These are phyloP conservation scores for Botrytis deweyae DNA, from an alignment of 2,329 filamentous ascomycete species.

Conservation along the genomic window DNA sequence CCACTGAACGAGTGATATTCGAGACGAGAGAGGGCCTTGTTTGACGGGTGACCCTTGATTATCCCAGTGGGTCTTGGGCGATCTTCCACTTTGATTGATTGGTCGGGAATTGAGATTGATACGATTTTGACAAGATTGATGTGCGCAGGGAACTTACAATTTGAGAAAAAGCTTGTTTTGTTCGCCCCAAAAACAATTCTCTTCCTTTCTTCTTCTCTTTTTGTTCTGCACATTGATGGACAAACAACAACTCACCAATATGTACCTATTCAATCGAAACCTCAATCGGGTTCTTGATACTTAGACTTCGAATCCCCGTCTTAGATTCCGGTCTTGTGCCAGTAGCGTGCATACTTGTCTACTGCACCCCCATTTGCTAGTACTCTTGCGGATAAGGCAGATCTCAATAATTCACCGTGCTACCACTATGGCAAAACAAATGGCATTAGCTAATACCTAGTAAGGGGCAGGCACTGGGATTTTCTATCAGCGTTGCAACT, in stretches of 20 bases:
- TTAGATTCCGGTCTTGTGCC: background rate
- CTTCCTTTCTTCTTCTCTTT: background rate
- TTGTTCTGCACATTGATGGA: background rate
- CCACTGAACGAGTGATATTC: slow-evolving; percentile 3
- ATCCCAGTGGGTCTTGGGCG: background rate
- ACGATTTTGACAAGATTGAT: slow-evolving; percentile 11
- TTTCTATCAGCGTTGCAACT: background rate
- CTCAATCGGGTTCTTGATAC: too few relatives aligned
- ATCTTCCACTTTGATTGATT: slow-evolving; percentile 8
- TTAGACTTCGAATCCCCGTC: background rate
- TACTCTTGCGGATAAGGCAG: background rate
- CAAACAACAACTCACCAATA: background rate
- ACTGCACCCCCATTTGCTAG: background rate
- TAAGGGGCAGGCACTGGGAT: background rate
- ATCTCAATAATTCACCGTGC: background rate
- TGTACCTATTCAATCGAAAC: background rate
- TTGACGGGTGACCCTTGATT: slow-evolving; percentile 12
- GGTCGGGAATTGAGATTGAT: background rate
- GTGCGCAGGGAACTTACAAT: background rate
- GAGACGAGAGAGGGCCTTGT: slow-evolving; percentile 3
- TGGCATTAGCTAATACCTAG: background rate
- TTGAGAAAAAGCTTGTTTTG: slow-evolving; percentile 11
- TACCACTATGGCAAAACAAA: background rate
- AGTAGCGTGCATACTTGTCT: background rate
- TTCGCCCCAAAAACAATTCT: background rate